Evolutionary conservation across 1,284 basidiomycete genomes (phyloP).

Genomic region (Cryptococcus maquisensis): DNA sequence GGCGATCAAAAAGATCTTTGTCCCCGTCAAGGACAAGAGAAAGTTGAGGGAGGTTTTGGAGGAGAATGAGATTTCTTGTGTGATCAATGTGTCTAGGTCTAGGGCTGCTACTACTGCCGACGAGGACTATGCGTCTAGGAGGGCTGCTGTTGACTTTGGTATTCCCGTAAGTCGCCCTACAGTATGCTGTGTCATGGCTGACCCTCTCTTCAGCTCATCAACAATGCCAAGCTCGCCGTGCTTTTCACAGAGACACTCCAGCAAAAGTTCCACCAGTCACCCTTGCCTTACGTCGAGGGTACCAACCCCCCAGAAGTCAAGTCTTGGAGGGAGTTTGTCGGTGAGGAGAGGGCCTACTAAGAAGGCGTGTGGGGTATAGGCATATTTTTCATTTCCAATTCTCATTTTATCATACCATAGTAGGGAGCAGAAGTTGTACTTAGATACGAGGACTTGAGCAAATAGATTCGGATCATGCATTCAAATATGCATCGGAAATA

Average conservation of each 20-base stretch:
- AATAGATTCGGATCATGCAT: no score
- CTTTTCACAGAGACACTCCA: slow-evolving; percentile 88
- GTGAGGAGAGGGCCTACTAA: slow-evolving; percentile 17
- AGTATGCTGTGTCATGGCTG: slow-evolving; percentile 8
- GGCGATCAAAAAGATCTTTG: slow-evolving; percentile 80
- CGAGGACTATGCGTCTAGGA: slow-evolving; percentile 92
- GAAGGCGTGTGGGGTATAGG: no score
- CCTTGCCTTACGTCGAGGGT: slow-evolving; percentile 81
- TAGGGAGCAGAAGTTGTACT: no score
- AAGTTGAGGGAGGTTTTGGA: slow-evolving; percentile 77
- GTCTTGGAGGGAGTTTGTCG: slow-evolving; percentile 82
- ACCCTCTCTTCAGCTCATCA: slow-evolving; percentile 63
- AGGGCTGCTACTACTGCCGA: slow-evolving; percentile 76
- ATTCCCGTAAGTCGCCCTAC: slow-evolving; percentile 47
- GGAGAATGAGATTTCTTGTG: slow-evolving; percentile 91
- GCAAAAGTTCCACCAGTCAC: slow-evolving; percentile 77
- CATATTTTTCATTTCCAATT: no score
- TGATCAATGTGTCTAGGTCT: slow-evolving; percentile 85
- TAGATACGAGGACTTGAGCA: no score
- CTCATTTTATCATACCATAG: no score
- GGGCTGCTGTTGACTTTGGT: slow-evolving; percentile 89
- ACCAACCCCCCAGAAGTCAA: slow-evolving; percentile 88
- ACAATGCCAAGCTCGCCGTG: slow-evolving; percentile 82
- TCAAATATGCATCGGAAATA: no score
- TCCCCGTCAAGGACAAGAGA: slow-evolving; percentile 96